Conservation (phyloP, 129 eudicot species). For the Logfia minima region DNA sequence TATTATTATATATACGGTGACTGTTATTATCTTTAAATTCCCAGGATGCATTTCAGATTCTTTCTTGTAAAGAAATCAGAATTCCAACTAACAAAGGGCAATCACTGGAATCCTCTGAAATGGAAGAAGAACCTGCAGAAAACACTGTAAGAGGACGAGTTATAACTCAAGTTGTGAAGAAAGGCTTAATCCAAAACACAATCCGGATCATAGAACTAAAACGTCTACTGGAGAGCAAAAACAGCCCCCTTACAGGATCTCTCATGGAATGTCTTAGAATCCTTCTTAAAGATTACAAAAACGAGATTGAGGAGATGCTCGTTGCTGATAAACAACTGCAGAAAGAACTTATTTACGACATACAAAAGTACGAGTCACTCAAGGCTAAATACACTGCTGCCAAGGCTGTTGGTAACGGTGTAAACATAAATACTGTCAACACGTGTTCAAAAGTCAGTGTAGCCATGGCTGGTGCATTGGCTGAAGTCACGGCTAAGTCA, state of each 20-base stretch:
- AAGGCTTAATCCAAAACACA: conserved; percentile 82
- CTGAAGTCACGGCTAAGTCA: conserved; percentile 55
- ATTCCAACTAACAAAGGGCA: conserved; percentile 62
- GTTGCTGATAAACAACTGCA: conserved; percentile 92
- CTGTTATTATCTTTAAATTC: conserved; percentile 8
- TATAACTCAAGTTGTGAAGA: conserved; percentile 85
- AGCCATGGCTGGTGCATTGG: conserved; percentile 69
- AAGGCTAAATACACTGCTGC: conserved; percentile 69
- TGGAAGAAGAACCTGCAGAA: conserved; percentile 64
- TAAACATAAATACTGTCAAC: conserved; percentile 27
- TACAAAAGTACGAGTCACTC: conserved; percentile 68
- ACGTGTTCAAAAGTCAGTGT: conserved; percentile 59
- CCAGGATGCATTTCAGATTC: conserved; percentile 88
- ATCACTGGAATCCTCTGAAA: conserved; percentile 62
- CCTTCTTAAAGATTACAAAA: conserved; percentile 93
- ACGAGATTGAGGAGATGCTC: conserved; percentile 85
- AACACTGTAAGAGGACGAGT: conserved; percentile 64
- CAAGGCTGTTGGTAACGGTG: conserved; percentile 55
- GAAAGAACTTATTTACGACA: conserved; percentile 83
- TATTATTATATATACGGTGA: neutral
- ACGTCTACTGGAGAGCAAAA: conserved; percentile 74
- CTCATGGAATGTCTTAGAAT: conserved; percentile 93
- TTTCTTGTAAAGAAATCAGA: conserved; percentile 84
- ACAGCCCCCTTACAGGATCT: conserved; percentile 88
- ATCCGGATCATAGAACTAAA: conserved; percentile 94